phyloP scores from a whole-genome alignment of 139 green algal genomes.

The Edaphochlamys debaryana region DNA sequence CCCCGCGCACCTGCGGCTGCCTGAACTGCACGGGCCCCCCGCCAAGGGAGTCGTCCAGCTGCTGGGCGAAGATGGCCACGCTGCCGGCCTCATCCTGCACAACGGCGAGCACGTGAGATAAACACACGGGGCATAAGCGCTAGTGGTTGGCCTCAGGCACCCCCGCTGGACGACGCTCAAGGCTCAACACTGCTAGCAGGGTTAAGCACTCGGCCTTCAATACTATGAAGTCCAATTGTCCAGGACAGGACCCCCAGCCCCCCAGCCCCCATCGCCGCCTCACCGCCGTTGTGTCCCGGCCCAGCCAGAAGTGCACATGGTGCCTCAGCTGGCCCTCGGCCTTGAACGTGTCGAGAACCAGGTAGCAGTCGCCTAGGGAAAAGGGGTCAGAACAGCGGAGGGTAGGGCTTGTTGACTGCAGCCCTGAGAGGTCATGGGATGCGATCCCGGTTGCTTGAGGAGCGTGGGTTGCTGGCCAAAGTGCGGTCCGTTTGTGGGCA shows the following conservation, averaged over 20 bases:
- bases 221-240: too few relatives aligned
- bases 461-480: too few relatives aligned
- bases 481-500: neutral
- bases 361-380: slow-evolving; percentile 20
- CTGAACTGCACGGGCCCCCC: slow-evolving; percentile 28
- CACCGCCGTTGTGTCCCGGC: neutral
- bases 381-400: too few relatives aligned
- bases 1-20: slow-evolving; percentile 6
- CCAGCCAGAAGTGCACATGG: slow-evolving; percentile 31
- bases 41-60: slow-evolving; percentile 20
- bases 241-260: too few relatives aligned
- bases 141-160: too few relatives aligned
- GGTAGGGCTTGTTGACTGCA: too few relatives aligned
- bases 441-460: neutral
- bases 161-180: too few relatives aligned
- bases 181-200: too few relatives aligned
- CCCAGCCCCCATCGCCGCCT: too few relatives aligned
- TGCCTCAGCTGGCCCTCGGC: neutral
- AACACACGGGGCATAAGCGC: too few relatives aligned
- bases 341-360: slow-evolving; percentile 10
- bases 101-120: too few relatives aligned
- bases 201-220: neutral
- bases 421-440: neutral
- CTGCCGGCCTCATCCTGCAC: slow-evolving; percentile 28
- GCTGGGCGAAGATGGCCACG: slow-evolving; percentile 23